Evolutionary conservation across 2,329 filamentous ascomycete species (phyloP).

Genomic region (Cercospora sesami): DNA sequence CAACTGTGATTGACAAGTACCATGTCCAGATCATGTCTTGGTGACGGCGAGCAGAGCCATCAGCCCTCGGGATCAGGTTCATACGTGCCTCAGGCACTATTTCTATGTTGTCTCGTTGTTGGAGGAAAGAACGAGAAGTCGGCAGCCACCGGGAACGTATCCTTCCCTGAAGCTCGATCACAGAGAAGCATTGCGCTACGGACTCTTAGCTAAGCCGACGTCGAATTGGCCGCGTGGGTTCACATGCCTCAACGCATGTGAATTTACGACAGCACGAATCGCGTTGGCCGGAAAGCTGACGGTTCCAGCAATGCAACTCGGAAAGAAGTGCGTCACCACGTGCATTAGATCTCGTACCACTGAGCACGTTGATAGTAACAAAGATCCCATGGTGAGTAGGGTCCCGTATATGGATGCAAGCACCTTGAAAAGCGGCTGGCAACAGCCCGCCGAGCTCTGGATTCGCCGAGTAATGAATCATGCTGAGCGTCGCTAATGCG

Average conservation of each 20-base stretch:
- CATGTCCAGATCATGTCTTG: neutral
- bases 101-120: neutral
- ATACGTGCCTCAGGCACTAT: neutral
- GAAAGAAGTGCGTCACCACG: neutral
- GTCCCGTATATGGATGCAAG: neutral
- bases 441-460: neutral
- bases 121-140: neutral
- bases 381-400: neutral
- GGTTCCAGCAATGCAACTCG: neutral
- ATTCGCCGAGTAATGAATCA: neutral
- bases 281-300: neutral
- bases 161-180: neutral
- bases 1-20: neutral
- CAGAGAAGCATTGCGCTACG: neutral
- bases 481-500: neutral
- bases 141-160: neutral
- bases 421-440: neutral
- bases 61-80: neutral
- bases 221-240: neutral
- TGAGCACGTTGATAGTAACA: neutral
- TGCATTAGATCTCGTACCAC: neutral
- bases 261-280: neutral
- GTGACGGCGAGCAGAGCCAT: neutral
- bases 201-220: neutral
- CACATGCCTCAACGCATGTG: constrained; percentile 5